Base-by-base conservation (phyloP, 805 yeast genomes). In the Wickerhamomyces mucosus region DNA sequence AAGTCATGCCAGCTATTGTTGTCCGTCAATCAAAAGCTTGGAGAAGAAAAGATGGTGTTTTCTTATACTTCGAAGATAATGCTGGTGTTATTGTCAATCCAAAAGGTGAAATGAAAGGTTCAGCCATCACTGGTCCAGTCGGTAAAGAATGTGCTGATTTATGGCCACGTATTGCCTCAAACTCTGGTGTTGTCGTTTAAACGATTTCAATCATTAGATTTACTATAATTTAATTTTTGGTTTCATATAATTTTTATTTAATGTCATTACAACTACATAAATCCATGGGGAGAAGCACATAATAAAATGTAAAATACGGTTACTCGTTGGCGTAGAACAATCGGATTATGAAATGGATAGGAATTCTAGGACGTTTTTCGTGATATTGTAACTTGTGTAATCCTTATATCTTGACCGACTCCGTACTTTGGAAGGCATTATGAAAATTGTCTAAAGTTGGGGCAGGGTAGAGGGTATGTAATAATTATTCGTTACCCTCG, bases 91-190 rank as follows among this genome's bases (percentile, higher is more conserved):
- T 92, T 64, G 98, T 92, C 67, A 92, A 92, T 76, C 98, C 99
- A 65, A 92, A 92, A 92, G 99, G 99, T 78, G 99, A 92, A 74
- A 92, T 94, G 98, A 92, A 92, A 79, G 99, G 99, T 73, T 94
- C 98, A 55, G 99, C 98, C 62, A 92, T 92, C 68, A 94, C 99
- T 63, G 99, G 99, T 70, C 99, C 99, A 62, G 99, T 92, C 64
- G 97, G 96, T 69, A 92, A 92, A 76, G 99, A 92, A 78, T 94
- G 98, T 78, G 98, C 99, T 67, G 99, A 92, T 67, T 82, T 92
- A 69, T 92, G 99, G 99, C 99, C 99, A 69, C 85, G 98, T 78
- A 92, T 92, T 75, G 97, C 99, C 63, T 86, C 96, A 56, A 85
- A 85, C 89, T 92, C 98, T 59, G 98, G 98, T 85, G 98, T 92